A percentile compares a stretch with the other conserved stretches of the same genome.
phyloP scores from a whole-genome alignment of 2,329 filamentous ascomycete genomes.

The Sarocladium strictum region DNA sequence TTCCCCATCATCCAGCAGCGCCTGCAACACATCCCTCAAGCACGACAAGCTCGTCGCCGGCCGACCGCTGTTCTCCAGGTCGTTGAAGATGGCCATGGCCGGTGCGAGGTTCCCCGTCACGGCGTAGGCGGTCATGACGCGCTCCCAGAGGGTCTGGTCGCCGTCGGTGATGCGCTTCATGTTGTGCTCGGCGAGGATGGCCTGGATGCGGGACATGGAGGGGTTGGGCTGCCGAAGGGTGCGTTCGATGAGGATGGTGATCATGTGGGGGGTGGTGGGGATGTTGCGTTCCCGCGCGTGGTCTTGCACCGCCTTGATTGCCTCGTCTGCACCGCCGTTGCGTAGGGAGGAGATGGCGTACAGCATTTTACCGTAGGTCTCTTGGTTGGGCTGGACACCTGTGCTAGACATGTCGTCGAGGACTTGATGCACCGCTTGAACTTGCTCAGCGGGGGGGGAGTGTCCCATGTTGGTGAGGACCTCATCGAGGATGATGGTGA shows the following conservation, averaged over 20 bases:
- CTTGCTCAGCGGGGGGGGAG: constrained; percentile 41
- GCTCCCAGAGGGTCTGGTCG: constrained; percentile 65
- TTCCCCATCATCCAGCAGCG: constrained; percentile 21
- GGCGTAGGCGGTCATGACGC: constrained; percentile 63
- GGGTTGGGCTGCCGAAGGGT: constrained; percentile 53
- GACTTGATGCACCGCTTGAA: constrained; percentile 43
- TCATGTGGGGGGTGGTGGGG: constrained; percentile 57
- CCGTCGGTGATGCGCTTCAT: constrained; percentile 27
- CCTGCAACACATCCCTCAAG: constrained; percentile 35
- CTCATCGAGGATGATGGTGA: constrained; percentile 65
- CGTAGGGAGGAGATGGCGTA: constrained; percentile 36
- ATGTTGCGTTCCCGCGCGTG: constrained; percentile 53
- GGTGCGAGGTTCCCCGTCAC: constrained; percentile 40
- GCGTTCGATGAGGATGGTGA: constrained; percentile 66
- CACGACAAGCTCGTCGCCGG: constrained; percentile 36
- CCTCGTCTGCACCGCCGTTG: constrained; percentile 32
- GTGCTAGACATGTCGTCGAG: constrained; percentile 51
- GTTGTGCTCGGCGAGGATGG: constrained; percentile 52
- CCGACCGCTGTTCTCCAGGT: constrained; percentile 32
- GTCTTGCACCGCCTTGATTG: constrained; percentile 54
- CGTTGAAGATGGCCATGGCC: constrained; percentile 44
- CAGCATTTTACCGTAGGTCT: constrained; percentile 65
- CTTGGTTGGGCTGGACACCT: constrained; percentile 53
- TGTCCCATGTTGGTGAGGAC: constrained; percentile 37
- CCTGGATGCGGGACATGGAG: constrained; percentile 52